A percentile compares a stretch with the other conserved stretches of the same genome.
These are phyloP conservation scores for Trifolium dubium DNA, from an alignment of 306 rosid genomes.

Conservation along the genomic window DNA sequence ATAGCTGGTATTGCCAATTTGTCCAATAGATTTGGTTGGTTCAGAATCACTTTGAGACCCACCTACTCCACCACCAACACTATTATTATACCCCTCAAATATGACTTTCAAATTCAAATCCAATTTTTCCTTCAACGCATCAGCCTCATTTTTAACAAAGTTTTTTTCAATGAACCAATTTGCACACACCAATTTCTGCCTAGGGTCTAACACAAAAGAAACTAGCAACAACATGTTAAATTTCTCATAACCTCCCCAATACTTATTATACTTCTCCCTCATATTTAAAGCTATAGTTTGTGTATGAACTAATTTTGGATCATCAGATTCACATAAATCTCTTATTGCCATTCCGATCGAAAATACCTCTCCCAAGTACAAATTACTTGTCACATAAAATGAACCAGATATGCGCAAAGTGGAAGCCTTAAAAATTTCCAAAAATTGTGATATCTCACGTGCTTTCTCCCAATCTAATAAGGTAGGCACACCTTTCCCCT, in stretches of 20 bases:
- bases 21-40: no score
- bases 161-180: not conserved
- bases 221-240: not conserved
- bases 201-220: not conserved
- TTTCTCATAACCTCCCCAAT: not conserved
- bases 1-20: not conserved
- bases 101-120: not conserved
- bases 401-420: not conserved
- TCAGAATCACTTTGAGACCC: not conserved
- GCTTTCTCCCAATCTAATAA: not conserved
- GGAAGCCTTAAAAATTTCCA: not conserved
- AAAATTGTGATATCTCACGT: not conserved
- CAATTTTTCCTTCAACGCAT: not conserved
- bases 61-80: not conserved
- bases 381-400: not conserved
- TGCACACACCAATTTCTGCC: not conserved
- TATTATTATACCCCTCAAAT: not conserved
- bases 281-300: not conserved
- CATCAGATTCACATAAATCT: not conserved
- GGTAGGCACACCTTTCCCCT: not conserved
- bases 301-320: not conserved
- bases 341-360: not conserved
- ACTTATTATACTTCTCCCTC: not conserved
- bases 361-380: not conserved
- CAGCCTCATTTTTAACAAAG: not conserved